Percentiles rank a stretch among this genome's conserved stretches.
phyloP scores from a whole-genome alignment of 2,329 filamentous ascomycete species.

The Ceratocystis ficicola region DNA sequence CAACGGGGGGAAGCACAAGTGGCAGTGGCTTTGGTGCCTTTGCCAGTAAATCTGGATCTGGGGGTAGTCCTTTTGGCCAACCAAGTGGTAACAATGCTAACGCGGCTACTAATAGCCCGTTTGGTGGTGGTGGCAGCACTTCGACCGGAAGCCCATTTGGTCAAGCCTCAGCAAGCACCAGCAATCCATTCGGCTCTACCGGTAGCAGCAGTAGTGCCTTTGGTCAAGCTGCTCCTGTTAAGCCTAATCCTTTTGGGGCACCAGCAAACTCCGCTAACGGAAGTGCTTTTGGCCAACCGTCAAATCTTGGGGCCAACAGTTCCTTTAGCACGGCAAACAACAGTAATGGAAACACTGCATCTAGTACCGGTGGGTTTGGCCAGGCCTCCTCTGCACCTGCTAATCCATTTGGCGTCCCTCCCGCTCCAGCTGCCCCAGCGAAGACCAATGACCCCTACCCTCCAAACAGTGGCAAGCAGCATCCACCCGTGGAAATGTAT shows the following conservation, averaged over 20 bases:
- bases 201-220: slow-evolving; percentile 23
- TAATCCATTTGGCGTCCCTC: slow-evolving; percentile 13
- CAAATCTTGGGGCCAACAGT: slow-evolving; percentile 12
- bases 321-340: slow-evolving; percentile 17
- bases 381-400: slow-evolving; percentile 10
- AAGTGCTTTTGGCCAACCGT: slow-evolving; percentile 22
- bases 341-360: slow-evolving; percentile 7
- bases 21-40: slow-evolving; percentile 28
- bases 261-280: slow-evolving; percentile 21
- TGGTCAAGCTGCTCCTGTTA: slow-evolving; percentile 24
- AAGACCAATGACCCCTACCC: slow-evolving; percentile 33
- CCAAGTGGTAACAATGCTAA: not conserved
- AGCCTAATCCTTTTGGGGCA: slow-evolving; percentile 27
- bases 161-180: slow-evolving; percentile 22
- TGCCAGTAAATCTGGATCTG: slow-evolving; percentile 25
- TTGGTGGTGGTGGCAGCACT: slow-evolving; percentile 5
- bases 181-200: slow-evolving; percentile 6
- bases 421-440: slow-evolving; percentile 20
- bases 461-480: slow-evolving; percentile 34
- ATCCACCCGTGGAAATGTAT: slow-evolving; percentile 37
- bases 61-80: slow-evolving; percentile 12
- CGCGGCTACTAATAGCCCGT: slow-evolving; percentile 5
- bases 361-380: slow-evolving; percentile 14
- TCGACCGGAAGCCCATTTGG: slow-evolving; percentile 23
- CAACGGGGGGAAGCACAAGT: slow-evolving; percentile 11